These are phyloP conservation scores for Coniochaeta sp. DNA, from an alignment of 2,329 filamentous ascomycete species.

Conservation along the genomic window DNA sequence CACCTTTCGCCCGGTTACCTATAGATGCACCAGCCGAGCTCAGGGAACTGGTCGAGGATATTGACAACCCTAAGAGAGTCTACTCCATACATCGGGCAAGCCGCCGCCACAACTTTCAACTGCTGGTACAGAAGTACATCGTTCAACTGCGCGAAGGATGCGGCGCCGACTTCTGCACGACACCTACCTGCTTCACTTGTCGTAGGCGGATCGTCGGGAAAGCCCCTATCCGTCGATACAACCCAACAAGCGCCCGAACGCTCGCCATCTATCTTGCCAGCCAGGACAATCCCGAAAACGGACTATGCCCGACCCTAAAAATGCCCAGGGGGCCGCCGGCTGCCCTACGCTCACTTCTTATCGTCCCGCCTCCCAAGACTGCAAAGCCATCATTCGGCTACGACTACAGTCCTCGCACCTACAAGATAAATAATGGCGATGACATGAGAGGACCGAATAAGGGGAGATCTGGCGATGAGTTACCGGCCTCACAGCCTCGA, in stretches of 20 bases:
- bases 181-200: conserved; percentile 73
- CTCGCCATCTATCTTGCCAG: conserved; percentile 75
- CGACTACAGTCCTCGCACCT: conserved; percentile 3
- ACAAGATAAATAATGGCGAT: conserved; percentile 7
- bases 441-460: not conserved
- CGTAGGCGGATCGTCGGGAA: conserved; percentile 60
- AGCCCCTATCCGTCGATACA: conserved; percentile 70
- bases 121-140: conserved; percentile 67
- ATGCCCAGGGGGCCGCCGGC: conserved; percentile 34
- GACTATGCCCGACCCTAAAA: conserved; percentile 53
- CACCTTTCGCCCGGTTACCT: conserved; percentile 52
- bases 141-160: conserved; percentile 79
- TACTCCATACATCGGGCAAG: conserved; percentile 54
- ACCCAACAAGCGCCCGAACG: conserved; percentile 71
- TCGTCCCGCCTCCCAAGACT: conserved; percentile 27
- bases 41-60: conserved; percentile 44
- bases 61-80: conserved; percentile 54
- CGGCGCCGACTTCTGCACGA: conserved; percentile 59
- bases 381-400: conserved; percentile 16
- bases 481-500: not conserved
- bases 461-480: not conserved
- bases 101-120: conserved; percentile 57
- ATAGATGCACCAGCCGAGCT: conserved; percentile 53
- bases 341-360: conserved; percentile 38
- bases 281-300: conserved; percentile 66